Evolutionary conservation across 1,284 basidiomycete species (phyloP).

Genomic region (Marasmius sp.): DNA sequence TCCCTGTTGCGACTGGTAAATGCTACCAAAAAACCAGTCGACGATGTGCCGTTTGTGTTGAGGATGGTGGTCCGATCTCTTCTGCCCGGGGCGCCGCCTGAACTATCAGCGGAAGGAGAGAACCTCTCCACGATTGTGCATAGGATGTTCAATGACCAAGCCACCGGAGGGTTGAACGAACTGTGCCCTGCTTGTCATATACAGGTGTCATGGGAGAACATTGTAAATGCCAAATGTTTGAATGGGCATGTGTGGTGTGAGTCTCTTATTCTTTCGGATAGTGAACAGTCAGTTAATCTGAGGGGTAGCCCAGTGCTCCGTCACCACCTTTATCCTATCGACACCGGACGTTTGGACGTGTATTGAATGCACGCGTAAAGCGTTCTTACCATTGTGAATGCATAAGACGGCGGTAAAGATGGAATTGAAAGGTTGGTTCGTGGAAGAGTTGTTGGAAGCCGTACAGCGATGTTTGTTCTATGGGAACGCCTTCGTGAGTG

Average conservation of each 20-base stretch:
- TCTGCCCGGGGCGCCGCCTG: conserved; percentile 45
- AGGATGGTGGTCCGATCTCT: conserved; percentile 56
- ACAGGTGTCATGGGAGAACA: conserved; percentile 54
- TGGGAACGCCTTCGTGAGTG: conserved; percentile 62
- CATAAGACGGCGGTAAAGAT: conserved; percentile 20
- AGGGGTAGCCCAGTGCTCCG: conserved; percentile 59
- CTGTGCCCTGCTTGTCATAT: conserved; percentile 67
- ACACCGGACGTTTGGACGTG: conserved; percentile 70
- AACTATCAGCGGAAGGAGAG: conserved; percentile 52
- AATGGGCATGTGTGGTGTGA: conserved; percentile 72
- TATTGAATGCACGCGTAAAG: conserved; percentile 69
- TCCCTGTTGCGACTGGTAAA: conserved; percentile 8
- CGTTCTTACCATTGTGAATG: conserved; percentile 53
- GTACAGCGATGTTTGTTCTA: conserved; percentile 68
- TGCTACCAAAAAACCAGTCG: conserved; percentile 33
- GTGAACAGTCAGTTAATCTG: neutral
- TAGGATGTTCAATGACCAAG: conserved; percentile 24
- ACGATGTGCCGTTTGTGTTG: conserved; percentile 57
- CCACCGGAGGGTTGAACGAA: conserved; percentile 45
- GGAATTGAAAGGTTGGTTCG: conserved; percentile 59
- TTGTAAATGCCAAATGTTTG: conserved; percentile 56
- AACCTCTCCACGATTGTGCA: conserved; percentile 42
- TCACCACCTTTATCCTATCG: conserved; percentile 70
- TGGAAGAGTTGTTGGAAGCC: conserved; percentile 62
- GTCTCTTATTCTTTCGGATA: conserved; percentile 13